These are phyloP conservation scores for Emergomyces pasteurianus DNA, from an alignment of 2,329 filamentous ascomycete genomes.

Conservation along the genomic window DNA sequence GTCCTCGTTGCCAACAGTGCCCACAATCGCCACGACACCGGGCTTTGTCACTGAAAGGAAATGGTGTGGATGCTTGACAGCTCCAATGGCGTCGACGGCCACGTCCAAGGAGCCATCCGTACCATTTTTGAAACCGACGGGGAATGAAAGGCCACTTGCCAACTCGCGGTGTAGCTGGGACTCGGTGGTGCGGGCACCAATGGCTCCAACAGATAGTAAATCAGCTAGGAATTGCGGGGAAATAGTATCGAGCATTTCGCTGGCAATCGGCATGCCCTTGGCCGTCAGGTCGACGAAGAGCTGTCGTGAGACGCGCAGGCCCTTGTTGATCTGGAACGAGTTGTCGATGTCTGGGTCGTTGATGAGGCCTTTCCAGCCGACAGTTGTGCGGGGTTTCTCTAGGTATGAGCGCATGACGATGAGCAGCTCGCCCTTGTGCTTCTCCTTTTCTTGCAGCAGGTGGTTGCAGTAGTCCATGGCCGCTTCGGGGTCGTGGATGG, in stretches of 20 bases:
- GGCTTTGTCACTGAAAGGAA: conserved; percentile 97
- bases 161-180: conserved; percentile 91
- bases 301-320: conserved; percentile 71
- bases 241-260: conserved; percentile 97
- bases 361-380: conserved; percentile 97
- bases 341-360: conserved; percentile 98
- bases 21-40: conserved; percentile 86
- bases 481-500: conserved; percentile 85
- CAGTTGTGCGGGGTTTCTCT: conserved; percentile 94
- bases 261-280: conserved; percentile 90
- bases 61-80: conserved; percentile 83
- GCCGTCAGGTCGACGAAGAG: conserved; percentile 86
- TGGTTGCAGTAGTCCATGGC: conserved; percentile 88
- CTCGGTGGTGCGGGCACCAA: conserved; percentile 94
- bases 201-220: conserved; percentile 77
- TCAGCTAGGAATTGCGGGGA: conserved; percentile 95
- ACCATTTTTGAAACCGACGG: conserved; percentile 98
- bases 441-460: conserved; percentile 68
- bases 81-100: conserved; percentile 89
- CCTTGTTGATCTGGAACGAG: conserved; percentile 99
- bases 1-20: conserved; percentile 88
- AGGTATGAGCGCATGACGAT: conserved; percentile 98
- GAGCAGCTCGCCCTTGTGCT: conserved; percentile 77
- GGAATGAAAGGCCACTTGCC: conserved; percentile 88
- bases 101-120: conserved; percentile 85